Evolutionary conservation across 805 yeast species (phyloP), one percentile per base, ranked within the genome.

Genomic region (Maudiozyma bulderi): DNA sequence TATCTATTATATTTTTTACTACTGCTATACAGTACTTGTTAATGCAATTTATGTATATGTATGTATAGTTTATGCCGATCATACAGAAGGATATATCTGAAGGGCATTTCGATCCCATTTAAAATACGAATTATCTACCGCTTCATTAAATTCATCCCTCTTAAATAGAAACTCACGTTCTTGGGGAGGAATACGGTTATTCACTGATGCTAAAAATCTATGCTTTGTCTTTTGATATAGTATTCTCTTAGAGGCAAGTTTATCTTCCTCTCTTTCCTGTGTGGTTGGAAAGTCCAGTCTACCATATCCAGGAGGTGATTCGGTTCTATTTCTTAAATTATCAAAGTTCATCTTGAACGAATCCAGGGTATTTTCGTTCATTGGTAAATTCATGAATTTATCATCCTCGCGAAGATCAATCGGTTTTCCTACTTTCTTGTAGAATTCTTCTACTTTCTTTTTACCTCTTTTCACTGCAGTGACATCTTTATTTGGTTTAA

Each of bases 251-350:
- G 72, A 62, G 47, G 65, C 62, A 14, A 51, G 50, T 53, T 69
- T 70, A 49, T 73, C 78, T 41, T 58, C 64, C 1, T 47, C 56
- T 10, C 66, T 60, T 54, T 81, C 79, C 51, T 78, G 84, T 0
- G 84, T 76, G 5, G 65, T 66, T 0, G 86, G 84, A 53, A 82
- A 80, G 47, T 78, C 85, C 28, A 80, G 68, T 39, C 78, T 62
- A 53, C 77, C 80, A 61, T 73, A 79, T 0, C 84, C 84, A 0
- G 81, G 81, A 1, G 84, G 85, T 1, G 78, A 69, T 3, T 68
- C 67, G 0, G 72, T 71, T 41, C 73, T 61, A 6, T 55, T 59
- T 56, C 68, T 64, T 28, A 59, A 38, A 44, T 66, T 60, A 15
- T 59, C 66, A 46, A 65, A 65, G 8, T 52, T 49, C 14, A 51